Percentiles rank a stretch among this genome's conserved stretches.
Evolutionary conservation across 305 asterid genomes (phyloP).

Genomic region (Petunia hybrid): DNA sequence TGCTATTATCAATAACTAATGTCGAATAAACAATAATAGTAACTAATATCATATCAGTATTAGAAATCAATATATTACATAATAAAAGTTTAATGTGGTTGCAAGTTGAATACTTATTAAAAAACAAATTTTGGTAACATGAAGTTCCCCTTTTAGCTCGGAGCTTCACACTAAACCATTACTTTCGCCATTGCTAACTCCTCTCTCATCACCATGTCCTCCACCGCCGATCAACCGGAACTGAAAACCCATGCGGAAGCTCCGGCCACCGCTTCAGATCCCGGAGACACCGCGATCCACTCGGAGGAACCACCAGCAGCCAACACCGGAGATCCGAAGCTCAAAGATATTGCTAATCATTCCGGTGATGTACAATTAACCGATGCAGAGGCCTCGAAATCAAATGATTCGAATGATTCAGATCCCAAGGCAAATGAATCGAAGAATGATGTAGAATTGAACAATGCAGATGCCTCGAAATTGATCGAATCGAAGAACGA

Average conservation of each 20-base stretch:
- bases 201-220: slow-evolving; percentile 49
- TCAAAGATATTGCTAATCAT: slow-evolving; percentile 34
- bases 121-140: neutral
- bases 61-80: too few relatives aligned
- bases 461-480: slow-evolving; percentile 48
- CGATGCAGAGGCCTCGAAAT: slow-evolving; percentile 48
- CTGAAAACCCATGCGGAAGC: slow-evolving; percentile 41
- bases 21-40: too few relatives aligned
- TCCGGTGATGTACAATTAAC: slow-evolving; percentile 46
- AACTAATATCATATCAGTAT: neutral
- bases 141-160: slow-evolving; percentile 6
- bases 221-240: slow-evolving; percentile 52
- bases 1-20: too few relatives aligned
- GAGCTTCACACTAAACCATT: neutral
- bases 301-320: slow-evolving; percentile 25
- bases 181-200: slow-evolving; percentile 25
- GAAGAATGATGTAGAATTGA: slow-evolving; percentile 40
- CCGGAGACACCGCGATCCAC: slow-evolving; percentile 42
- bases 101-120: neutral
- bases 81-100: neutral
- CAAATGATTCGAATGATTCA: slow-evolving; percentile 37
- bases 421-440: slow-evolving; percentile 32
- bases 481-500: slow-evolving; percentile 46
- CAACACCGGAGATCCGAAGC: slow-evolving; percentile 35
- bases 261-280: slow-evolving; percentile 55